A percentile compares a stretch with the other conserved stretches of the same genome.
phyloP scores from a whole-genome alignment of 345 rosid genomes.

The Cardamine resedifolia region DNA sequence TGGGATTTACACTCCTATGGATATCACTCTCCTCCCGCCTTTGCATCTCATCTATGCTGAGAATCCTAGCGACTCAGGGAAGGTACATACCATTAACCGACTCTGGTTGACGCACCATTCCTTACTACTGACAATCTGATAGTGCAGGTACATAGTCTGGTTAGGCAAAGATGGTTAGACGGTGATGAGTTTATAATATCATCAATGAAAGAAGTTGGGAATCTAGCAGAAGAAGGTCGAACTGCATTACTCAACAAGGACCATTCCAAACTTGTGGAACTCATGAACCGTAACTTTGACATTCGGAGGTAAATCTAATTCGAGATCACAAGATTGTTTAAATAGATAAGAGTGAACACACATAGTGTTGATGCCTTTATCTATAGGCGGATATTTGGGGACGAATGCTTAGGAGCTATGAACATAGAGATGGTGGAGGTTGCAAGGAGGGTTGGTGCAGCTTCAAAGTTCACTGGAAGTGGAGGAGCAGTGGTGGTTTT shows the following conservation, averaged over 20 bases:
- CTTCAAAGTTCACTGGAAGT: slow-evolving; percentile 89
- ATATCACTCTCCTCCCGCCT: slow-evolving; percentile 79
- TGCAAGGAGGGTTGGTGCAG: slow-evolving; percentile 73
- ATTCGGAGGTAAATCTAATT: slow-evolving; percentile 59
- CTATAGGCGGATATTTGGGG: slow-evolving; percentile 79
- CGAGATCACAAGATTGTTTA: not conserved
- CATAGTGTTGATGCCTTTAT: not conserved
- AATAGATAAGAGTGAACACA: not conserved
- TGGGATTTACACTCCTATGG: slow-evolving; percentile 83
- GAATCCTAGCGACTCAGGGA: slow-evolving; percentile 98
- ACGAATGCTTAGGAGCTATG: slow-evolving; percentile 64
- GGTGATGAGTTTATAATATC: slow-evolving; percentile 78
- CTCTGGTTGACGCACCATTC: not conserved
- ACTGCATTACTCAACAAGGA: slow-evolving; percentile 61
- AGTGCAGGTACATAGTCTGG: slow-evolving; percentile 89
- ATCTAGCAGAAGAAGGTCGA: slow-evolving; percentile 65
- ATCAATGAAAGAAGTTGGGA: slow-evolving; percentile 69
- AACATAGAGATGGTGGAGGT: slow-evolving; percentile 93
- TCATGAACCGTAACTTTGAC: slow-evolving; percentile 85
- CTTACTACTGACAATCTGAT: not conserved
- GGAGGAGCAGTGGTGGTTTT: slow-evolving; percentile 92
- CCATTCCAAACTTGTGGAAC: slow-evolving; percentile 58
- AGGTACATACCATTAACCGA: slow-evolving; percentile 48
- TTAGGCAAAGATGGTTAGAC: slow-evolving; percentile 81
- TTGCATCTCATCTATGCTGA: slow-evolving; percentile 84